Conservation (phyloP, 2,329 filamentous ascomycete species). For the Epichloe elymi region DNA sequence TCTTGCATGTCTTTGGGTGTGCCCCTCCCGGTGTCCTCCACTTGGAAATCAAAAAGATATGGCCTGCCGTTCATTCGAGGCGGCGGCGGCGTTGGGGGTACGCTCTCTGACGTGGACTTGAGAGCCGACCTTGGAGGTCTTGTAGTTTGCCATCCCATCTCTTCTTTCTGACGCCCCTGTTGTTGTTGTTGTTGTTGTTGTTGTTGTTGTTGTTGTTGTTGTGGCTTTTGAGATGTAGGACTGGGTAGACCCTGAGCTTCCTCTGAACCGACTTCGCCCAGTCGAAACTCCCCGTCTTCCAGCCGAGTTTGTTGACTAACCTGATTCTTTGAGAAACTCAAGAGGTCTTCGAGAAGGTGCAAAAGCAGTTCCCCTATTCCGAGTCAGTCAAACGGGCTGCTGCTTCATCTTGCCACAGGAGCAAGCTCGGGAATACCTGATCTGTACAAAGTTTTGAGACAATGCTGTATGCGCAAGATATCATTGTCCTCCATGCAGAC, state of each 20-base stretch:
- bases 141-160: conserved; percentile 38
- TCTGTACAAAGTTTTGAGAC: conserved; percentile 73
- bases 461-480: conserved; percentile 62
- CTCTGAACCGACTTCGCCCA: conserved; percentile 41
- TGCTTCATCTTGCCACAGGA: background rate
- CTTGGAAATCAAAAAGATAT: conserved; percentile 76
- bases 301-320: conserved; percentile 72
- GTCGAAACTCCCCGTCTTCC: conserved; percentile 72
- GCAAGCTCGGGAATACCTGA: conserved; percentile 12
- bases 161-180: conserved; percentile 7
- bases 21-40: conserved; percentile 77
- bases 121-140: conserved; percentile 39
- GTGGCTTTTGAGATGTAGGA: conserved; percentile 34
- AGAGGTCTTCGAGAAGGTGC: conserved; percentile 74
- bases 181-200: conserved; percentile 7
- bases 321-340: conserved; percentile 92
- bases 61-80: conserved; percentile 49
- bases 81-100: conserved; percentile 36
- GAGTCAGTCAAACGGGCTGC: background rate
- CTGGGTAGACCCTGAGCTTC: conserved; percentile 35
- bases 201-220: conserved; percentile 8
- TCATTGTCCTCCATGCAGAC: conserved; percentile 90
- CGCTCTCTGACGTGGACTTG: conserved; percentile 39
- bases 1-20: conserved; percentile 67
- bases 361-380: conserved; percentile 53